A percentile compares a stretch with the other conserved stretches of the same genome.
Conservation (phyloP, 495 filamentous ascomycete genomes). For the Penicillium bovifimosum region DNA sequence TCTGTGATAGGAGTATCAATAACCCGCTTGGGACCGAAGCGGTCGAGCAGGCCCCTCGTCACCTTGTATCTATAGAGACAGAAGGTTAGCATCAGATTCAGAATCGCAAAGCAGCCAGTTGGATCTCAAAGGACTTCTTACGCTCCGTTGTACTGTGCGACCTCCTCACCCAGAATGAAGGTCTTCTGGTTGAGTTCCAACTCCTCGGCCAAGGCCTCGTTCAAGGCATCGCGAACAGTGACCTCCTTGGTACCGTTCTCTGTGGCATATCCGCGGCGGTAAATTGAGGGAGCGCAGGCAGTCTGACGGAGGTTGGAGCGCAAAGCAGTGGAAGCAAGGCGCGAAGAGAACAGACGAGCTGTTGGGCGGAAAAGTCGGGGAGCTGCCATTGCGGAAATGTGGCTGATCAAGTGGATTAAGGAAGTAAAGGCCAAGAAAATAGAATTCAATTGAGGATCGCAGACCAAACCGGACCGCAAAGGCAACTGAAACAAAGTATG, state of each 20-base stretch:
- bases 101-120: not conserved
- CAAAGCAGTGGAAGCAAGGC: constrained; percentile 47
- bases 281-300: constrained; percentile 42
- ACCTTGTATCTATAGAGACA: constrained; percentile 75
- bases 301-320: constrained; percentile 47
- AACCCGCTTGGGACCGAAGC: constrained; percentile 94
- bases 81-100: constrained; percentile 2
- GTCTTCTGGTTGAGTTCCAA: constrained; percentile 90
- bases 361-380: constrained; percentile 79
- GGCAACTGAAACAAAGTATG: constrained; percentile 19
- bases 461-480: constrained; percentile 20
- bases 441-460: constrained; percentile 29
- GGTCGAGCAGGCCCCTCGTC: constrained; percentile 91
- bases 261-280: constrained; percentile 46
- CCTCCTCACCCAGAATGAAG: constrained; percentile 94
- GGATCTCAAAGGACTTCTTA: constrained; percentile 34
- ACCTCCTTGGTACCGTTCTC: constrained; percentile 76
- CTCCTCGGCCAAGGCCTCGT: constrained; percentile 96
- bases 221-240: constrained; percentile 93
- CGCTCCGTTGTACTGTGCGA: constrained; percentile 99
- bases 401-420: constrained; percentile 7
- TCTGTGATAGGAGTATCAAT: constrained; percentile 99
- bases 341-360: constrained; percentile 65
- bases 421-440: constrained; percentile 15
- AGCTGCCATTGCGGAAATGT: constrained; percentile 49